Base-by-base conservation (phyloP, 352 stramenopile genomes). In the Pythium scleroteichum region DNA sequence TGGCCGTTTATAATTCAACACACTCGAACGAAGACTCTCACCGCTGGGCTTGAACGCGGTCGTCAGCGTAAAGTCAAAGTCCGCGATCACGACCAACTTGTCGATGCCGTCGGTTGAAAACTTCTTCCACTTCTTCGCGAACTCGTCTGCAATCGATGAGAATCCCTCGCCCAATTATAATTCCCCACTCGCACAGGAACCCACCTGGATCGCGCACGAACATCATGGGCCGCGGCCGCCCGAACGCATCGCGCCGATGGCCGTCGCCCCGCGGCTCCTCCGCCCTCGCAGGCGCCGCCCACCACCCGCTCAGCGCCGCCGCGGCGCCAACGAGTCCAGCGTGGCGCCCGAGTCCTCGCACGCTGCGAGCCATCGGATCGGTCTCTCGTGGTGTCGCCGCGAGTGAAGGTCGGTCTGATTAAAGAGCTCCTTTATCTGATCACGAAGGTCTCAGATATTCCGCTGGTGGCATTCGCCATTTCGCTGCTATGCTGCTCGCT, bases 21-120 rank as follows among this genome's bases (percentile, higher is more conserved):
- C 41, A 20, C 41, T 26, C 7, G 17, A 45, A 20, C 9, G 5
- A n/a, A n/a, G 39, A n/a, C 2, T 27, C 51, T 23, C 9, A 60
- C 53, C 53, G 22, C 6, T 53, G 23, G 71, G 64, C 32, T 82
- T 87, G 66, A 76, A 88, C 22, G 80, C 79, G 9, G 81, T 78
- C 33, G 84, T 92, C 50, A 94, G 70, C 38, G 85, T 94, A 22
- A 90, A 85, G 65, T 94, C 85, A 65, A 94, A 94, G 59, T 94
- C 85, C 2, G 85, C 71, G 54, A 94, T 94, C 53, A 94, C 78
- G 33, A 94, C 64, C 24, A 94, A 76, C 55, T 86, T 78, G 54
- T 85, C 71, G 10, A 88, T 56, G 33, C 82, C 76, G 39, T 90
- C 82, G 26, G 68, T 78, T 17, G 72, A 69, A 49, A 94, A 90